Base-by-base conservation (phyloP, 352 stramenopile genomes). In the Thalassiosira livingstoniorum region DNA sequence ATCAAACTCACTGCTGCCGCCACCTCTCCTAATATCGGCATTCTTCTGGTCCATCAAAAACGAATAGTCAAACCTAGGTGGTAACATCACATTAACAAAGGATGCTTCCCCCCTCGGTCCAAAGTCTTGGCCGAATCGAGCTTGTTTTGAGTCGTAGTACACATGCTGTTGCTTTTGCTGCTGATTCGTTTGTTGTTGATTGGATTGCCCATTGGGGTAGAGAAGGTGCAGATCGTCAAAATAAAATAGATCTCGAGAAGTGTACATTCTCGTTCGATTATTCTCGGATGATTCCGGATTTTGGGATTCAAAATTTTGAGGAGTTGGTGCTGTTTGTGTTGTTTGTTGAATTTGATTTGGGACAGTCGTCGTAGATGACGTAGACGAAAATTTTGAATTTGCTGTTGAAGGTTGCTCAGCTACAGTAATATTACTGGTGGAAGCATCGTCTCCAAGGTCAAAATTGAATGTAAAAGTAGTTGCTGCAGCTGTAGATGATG, bases 141-240 rank as follows among this genome's bases (percentile, higher is more conserved):
- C 34, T 31, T 69, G 35, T 69, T 29, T 55, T n/a, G 39, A 39
- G 32, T 69, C 35, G 32, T 25, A 69, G 27, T 39, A 69, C 37
- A 55, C n/a, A 69, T 69, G 45, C 18, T 63, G 23, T 39, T 55
- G 21, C 61, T 69, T 18, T 18, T 53, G n/a, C 4, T 58, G 47
- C 4, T 58, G 7, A n/a, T 58, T 11, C 5, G 21, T 15, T 7
- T 15, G 47, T 7, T 23, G 21, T 27, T 27, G n/a, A 25, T 58
- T 15, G 7, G 11, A n/a, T 58, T 27, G 39, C 39, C 15, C 7
- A 15, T 15, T 18, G 39, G 7, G 15, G 39, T 47, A 47, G 39
- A 18, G 15, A 15, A 47, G 15, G 39, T 47, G 39, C 7, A 18
- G 39, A 15, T 47, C n/a, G n/a, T n/a, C n/a, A n/a, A n/a, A n/a